Evolutionary conservation across 257 asterid species (phyloP).

Genomic region (Datura wrightii): DNA sequence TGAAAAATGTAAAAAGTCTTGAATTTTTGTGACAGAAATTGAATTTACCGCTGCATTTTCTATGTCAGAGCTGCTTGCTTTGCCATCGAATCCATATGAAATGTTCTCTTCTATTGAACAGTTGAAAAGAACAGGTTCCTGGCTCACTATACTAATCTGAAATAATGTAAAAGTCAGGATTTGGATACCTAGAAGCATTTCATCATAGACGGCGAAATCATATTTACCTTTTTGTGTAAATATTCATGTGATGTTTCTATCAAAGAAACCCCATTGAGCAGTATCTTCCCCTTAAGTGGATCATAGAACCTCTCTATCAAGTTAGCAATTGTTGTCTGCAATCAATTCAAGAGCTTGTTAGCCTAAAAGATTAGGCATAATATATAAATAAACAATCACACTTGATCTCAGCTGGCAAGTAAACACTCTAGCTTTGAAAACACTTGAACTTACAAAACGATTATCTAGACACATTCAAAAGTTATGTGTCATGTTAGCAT

Average conservation of each 20-base stretch:
- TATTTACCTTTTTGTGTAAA: conserved; percentile 69
- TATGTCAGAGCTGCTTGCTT: conserved; percentile 64
- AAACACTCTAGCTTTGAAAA: no score
- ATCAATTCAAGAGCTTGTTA: neutral
- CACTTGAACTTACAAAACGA: no score
- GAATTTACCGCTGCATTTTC: conserved; percentile 78
- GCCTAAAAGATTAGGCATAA: neutral
- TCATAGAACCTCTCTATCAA: conserved; percentile 90
- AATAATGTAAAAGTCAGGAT: neutral
- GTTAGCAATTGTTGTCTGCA: conserved; percentile 87
- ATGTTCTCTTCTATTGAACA: conserved; percentile 84
- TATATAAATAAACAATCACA: no score
- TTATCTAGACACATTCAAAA: no score
- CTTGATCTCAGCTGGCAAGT: no score
- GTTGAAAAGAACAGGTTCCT: conserved; percentile 87
- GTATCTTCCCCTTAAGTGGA: conserved; percentile 64
- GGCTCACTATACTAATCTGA: conserved; percentile 85
- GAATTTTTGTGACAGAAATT: neutral
- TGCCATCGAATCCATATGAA: conserved; percentile 76
- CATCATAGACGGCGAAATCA: neutral
- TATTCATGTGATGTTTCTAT: conserved; percentile 66
- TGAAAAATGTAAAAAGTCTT: neutral
- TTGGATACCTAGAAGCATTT: neutral
- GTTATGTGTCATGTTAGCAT: no score
- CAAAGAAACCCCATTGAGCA: conserved; percentile 73